phyloP scores from a whole-genome alignment of 1,284 basidiomycete species.

The Phlebopus sp. region DNA sequence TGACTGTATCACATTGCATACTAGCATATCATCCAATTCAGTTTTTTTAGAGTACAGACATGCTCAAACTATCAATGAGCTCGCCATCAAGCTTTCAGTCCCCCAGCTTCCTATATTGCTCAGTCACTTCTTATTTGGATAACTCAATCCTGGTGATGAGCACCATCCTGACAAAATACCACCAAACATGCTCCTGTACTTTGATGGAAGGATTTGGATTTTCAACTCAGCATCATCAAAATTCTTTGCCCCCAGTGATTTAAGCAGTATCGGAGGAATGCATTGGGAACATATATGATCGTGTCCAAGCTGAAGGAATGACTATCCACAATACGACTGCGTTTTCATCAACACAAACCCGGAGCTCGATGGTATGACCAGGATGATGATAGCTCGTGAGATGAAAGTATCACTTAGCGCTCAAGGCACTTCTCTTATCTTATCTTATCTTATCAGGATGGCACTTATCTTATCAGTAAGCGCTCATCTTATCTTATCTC shows the following conservation, averaged over 20 bases:
- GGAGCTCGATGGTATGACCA: neutral
- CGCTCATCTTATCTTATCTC: too few relatives aligned
- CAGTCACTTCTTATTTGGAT: slow-evolving; percentile 21
- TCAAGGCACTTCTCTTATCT: too few relatives aligned
- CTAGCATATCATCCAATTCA: neutral
- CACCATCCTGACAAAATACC: neutral
- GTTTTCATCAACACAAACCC: slow-evolving; percentile 8
- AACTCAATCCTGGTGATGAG: slow-evolving; percentile 17
- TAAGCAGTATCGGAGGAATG: slow-evolving; percentile 11
- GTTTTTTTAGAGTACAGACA: neutral
- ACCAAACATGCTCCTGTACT: neutral
- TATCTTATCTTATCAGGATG: too few relatives aligned
- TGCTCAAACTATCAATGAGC: neutral
- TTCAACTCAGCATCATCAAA: slow-evolving; percentile 5
- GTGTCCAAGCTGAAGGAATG: slow-evolving; percentile 5
- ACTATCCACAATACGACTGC: slow-evolving; percentile 7
- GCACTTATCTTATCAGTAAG: too few relatives aligned
- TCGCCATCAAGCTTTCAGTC: slow-evolving; percentile 3
- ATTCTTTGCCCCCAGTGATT: slow-evolving; percentile 9
- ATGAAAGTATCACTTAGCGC: too few relatives aligned
- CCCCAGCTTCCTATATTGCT: slow-evolving; percentile 3
- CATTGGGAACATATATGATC: slow-evolving; percentile 4
- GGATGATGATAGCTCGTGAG: slow-evolving; percentile 4
- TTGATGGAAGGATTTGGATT: slow-evolving; percentile 4
- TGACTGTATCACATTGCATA: too few relatives aligned